Base-by-base conservation (phyloP, 2,329 filamentous ascomycete genomes). In the Diaporthe sp. region DNA sequence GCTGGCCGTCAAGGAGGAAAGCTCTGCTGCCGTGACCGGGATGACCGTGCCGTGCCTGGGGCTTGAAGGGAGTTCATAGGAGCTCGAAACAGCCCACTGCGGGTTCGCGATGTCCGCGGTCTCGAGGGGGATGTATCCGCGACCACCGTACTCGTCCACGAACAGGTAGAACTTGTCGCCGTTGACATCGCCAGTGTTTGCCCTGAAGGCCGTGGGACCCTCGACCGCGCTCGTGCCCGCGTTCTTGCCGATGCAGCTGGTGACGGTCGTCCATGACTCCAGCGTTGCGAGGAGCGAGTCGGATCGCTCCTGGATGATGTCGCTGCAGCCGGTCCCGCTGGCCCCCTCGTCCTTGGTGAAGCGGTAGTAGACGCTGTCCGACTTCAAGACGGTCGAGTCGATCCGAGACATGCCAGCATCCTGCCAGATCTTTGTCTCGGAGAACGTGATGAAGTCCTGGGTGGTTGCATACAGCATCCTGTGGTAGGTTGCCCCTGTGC, bases 261-360 rank as follows among this genome's bases (percentile, higher is more conserved):
- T 83, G 31, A 88, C 82, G 3, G 81, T 81, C 0, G 82, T 85
- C 88, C 89, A 90, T 0, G 82, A 82, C 0, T 82, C 78, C 0
- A 88, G 79, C 0, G 82, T 82, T 0, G 84, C 85, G 4, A 85
- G 84, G 4, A 90, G 80, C 1, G 81, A 82, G 1, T 80, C 74
- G 0, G 88, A 88, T 44, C 84, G 84, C 77, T 90, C 88, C 75
- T 90, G 85, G 28, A 90, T 90, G 34, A 90, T 90, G 58, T 90
- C 89, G 2, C 82, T 82, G 78, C 89, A 90, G 2, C 88, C 88
- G 0, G 88, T 89, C 1, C 81, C 83, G 6, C 81, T 83, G 2
- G 84, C 86, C 0, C 87, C 88, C 73, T 90, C 88, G 57, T 90
- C 88, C 75, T 90, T 90, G 25, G 88, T 90, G 78, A 90, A 90